Percentiles rank a stretch among this genome's conserved stretches.
Evolutionary conservation across 208 protist species (phyloP).

Genomic region (Trypanosoma avium): DNA sequence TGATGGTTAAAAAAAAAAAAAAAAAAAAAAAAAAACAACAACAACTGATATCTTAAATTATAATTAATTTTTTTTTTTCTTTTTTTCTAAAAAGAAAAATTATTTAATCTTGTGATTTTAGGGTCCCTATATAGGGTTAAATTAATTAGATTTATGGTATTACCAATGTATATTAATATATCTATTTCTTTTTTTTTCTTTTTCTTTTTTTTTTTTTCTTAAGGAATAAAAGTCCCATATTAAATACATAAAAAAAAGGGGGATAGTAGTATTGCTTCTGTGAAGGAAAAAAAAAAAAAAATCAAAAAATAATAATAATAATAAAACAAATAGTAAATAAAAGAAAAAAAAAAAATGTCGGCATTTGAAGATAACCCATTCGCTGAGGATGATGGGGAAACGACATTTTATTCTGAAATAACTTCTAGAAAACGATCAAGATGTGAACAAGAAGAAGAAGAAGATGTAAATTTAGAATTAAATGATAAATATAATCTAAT

Average conservation of each 20-base stretch:
- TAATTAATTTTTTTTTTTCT: no score
- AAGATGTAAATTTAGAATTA: no score
- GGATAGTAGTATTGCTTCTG: background rate
- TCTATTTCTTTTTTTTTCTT: background rate
- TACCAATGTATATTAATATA: background rate
- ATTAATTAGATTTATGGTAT: background rate
- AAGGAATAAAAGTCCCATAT: no score
- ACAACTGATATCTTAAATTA: no score
- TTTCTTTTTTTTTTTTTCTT: background rate
- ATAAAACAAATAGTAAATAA: background rate
- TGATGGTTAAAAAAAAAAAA: no score
- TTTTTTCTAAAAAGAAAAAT: no score
- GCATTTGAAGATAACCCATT: constrained; percentile 74
- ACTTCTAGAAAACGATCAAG: constrained; percentile 7
- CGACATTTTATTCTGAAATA: background rate
- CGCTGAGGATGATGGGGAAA: constrained; percentile 62
- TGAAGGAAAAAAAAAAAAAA: background rate
- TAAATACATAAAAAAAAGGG: background rate
- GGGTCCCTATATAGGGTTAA: no score
- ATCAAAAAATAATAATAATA: constrained; percentile 1
- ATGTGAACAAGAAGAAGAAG: constrained; percentile 5
- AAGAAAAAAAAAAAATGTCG: constrained; percentile 11
- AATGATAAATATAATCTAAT: no score
- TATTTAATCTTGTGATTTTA: no score
- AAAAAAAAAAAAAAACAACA: no score